Conservation (phyloP, 768 basidiomycete species). For the Naganishia friedmannii region DNA sequence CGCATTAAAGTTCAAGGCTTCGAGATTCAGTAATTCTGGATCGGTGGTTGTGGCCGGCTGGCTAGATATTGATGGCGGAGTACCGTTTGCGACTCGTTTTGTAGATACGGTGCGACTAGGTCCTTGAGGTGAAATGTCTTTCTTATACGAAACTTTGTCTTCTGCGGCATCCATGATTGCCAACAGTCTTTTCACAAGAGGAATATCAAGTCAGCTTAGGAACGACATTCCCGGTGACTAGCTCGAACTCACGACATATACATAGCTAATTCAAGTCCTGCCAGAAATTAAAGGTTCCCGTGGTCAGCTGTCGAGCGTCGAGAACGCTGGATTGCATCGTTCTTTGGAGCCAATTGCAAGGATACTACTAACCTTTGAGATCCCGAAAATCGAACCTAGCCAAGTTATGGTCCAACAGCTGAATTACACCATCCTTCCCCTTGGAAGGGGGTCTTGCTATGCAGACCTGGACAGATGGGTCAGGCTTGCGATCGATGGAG, state of each 20-base stretch:
- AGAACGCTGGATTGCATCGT: conserved; percentile 33
- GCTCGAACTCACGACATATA: conserved; percentile 22
- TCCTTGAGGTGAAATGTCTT: background rate
- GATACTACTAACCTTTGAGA: conserved; percentile 36
- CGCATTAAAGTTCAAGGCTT: conserved; percentile 17
- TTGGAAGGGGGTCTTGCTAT: conserved; percentile 43
- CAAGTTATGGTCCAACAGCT: conserved; percentile 50
- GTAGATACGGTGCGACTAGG: background rate
- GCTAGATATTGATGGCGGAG: background rate
- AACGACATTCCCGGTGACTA: background rate
- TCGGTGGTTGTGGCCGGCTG: conserved; percentile 2
- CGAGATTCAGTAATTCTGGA: conserved; percentile 12
- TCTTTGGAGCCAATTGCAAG: background rate
- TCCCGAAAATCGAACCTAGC: conserved; percentile 51
- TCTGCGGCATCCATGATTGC: conserved; percentile 44
- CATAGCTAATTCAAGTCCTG: conserved; percentile 31
- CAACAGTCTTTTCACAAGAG: conserved; percentile 7
- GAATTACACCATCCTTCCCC: conserved; percentile 42
- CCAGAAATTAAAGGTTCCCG: background rate
- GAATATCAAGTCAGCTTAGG: background rate
- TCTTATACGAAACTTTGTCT: conserved; percentile 30
- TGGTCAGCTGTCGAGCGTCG: background rate
- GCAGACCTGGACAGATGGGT: conserved; percentile 49
- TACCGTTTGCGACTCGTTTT: background rate
- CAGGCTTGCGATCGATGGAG: conserved; percentile 47